Conservation (phyloP, 2,329 filamentous ascomycete species). For the Fusarium fracticaudum region DNA sequence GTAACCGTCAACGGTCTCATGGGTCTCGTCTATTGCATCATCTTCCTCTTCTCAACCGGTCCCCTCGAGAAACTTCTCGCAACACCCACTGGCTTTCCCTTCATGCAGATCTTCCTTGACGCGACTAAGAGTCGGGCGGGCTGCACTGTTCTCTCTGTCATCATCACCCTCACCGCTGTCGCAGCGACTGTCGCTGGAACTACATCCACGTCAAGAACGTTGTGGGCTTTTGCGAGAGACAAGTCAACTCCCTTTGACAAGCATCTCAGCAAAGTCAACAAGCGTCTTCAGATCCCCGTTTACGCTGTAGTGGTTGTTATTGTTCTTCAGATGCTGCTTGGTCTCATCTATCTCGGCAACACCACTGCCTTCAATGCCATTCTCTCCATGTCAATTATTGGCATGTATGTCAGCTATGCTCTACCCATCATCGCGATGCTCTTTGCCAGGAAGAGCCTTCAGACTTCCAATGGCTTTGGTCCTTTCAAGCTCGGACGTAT, state of each 20-base stretch:
- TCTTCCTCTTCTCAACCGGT: constrained; percentile 56
- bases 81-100: constrained; percentile 54
- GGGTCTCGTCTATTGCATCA: constrained; percentile 53
- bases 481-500: constrained; percentile 45
- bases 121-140: constrained; percentile 39
- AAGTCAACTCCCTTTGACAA: constrained; percentile 48
- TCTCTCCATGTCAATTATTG: constrained; percentile 53
- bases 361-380: constrained; percentile 54
- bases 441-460: constrained; percentile 46
- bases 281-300: constrained; percentile 47
- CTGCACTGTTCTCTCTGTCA: constrained; percentile 44
- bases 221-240: constrained; percentile 54
- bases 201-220: constrained; percentile 49
- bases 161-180: constrained; percentile 41
- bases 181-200: constrained; percentile 46
- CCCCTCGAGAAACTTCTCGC: constrained; percentile 49
- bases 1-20: constrained; percentile 56
- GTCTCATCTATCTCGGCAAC: constrained; percentile 54
- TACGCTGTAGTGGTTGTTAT: constrained; percentile 41
- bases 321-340: constrained; percentile 44
- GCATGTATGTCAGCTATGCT: constrained; percentile 56
- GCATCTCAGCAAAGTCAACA: constrained; percentile 49
- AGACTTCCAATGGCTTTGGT: constrained; percentile 28
- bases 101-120: constrained; percentile 53
- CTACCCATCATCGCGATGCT: constrained; percentile 52